Evolutionary conservation across 306 rosid genomes (phyloP), one percentile per base, ranked within the genome.

Genomic region (Castanea crenata): DNA sequence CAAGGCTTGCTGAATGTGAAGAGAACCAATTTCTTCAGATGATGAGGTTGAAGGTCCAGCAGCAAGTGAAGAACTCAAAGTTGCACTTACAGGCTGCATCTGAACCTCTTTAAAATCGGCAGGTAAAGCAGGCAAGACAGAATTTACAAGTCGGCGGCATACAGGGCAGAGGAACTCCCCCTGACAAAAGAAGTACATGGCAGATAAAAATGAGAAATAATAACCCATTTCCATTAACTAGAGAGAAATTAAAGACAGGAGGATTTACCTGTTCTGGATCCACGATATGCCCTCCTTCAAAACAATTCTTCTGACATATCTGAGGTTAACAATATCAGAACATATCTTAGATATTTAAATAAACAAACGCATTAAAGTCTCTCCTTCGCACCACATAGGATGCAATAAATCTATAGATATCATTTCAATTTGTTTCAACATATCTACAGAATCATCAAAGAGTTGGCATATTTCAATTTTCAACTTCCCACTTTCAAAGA

Each of bases 91-190:
- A 31, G 89, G 67, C 75, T 83, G 89, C 85, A 81, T 86, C 73
- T 77, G 67, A 83, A 87, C 85, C 74, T 82, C 87, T 76, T 80
- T 83, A 68, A 78, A 78, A 55, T 88, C 89, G 65, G 86, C 95
- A 76, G 91, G 87, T 78, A 81, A 76, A 52, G 91, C 86, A 19
- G 99, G 98, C 83, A 96, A 75, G 78, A 90, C 91, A 81, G 96
- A 90, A 88, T 96, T 96, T 75, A 88, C 98, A 88, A 96, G 98
- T 74, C 96, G 89, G 29, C 99, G 97, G 65, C 99, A 96, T 69
- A 93, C 97, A 29, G 99, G 99, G 83, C 99, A 96, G 69, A 96
- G 94, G 76, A 96, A 91, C 81, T 96, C 99, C 54, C 99, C 99
- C 99, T 96, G 76, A 74, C 55, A 81, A 62, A 3, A 59, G 31